Evolutionary conservation across 2,329 filamentous ascomycete genomes (phyloP), one percentile per base, ranked within the genome.

Genomic region (Blastomyces silverae): DNA sequence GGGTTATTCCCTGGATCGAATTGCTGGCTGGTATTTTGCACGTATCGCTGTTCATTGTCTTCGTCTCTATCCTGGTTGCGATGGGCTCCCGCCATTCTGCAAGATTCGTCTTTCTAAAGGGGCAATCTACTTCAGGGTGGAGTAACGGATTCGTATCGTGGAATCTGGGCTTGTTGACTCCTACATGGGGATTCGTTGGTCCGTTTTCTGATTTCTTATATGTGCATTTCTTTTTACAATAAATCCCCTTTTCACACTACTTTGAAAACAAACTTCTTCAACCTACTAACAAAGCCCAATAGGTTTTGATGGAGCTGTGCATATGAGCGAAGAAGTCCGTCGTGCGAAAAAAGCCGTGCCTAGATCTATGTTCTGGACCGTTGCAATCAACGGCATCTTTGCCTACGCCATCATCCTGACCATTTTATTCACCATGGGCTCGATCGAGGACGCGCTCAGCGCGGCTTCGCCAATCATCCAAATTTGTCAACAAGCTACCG

Each of bases 281-380:
- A 13, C 22, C 25, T 39, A 20, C 37, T 66, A 52, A 58, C 64
- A 13, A 67, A 37, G 7, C 34, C 0, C 34, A 1, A 60, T 65
- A 77, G 80, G 80, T 13, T 80, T 80, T 61, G 81, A 83, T 57
- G 76, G 79, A 11, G 77, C 78, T 15, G 73, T 83, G 0, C 81
- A 83, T 64, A 80, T 82, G 77, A 78, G 77, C 31, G 78, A 80
- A 67, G 78, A 80, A 68, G 78, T 79, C 6, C 73, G 75, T 5
- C 74, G 80, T 63, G 76, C 81, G 2, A 79, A 79, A 61, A 75
- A 78, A 20, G 78, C 79, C 0, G 77, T 82, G 1, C 81, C 80
- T 0, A 74, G 76, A 20, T 78, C 77, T n/a, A 76, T 80, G 62
- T 72, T 81, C 55, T 79, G 79, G 69, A 76, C 79, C 0, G 73